Conservation (phyloP, 106 monocot genomes). For the Acanthochlamys bracteata region DNA sequence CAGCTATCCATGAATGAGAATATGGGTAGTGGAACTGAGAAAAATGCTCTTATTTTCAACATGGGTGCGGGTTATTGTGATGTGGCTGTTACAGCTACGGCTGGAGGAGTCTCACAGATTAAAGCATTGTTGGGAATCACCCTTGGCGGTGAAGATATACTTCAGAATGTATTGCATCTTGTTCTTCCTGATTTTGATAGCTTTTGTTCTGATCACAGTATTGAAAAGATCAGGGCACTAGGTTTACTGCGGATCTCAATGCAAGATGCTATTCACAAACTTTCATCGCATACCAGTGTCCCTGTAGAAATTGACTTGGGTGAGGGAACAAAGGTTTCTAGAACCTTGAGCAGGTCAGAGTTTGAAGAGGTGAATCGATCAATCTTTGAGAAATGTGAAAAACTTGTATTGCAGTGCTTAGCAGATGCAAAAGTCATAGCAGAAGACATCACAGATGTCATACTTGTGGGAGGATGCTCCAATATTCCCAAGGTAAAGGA, state of each 20-base stretch:
- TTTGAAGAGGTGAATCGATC: constrained; percentile 36
- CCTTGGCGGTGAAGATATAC: constrained; percentile 70
- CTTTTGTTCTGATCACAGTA: constrained; percentile 18
- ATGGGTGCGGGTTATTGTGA: constrained; percentile 88
- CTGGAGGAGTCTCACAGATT: constrained; percentile 75
- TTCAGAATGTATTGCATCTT: constrained; percentile 41
- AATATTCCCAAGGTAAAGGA: constrained; percentile 46
- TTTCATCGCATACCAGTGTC: constrained; percentile 34
- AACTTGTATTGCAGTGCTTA: constrained; percentile 41
- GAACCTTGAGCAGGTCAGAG: constrained; percentile 26
- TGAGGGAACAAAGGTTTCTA: constrained; percentile 21
- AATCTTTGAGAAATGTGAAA: constrained; percentile 50
- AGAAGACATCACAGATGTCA: constrained; percentile 55
- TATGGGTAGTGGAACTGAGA: constrained; percentile 57
- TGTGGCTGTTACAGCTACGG: constrained; percentile 60
- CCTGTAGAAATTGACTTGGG: constrained; percentile 41
- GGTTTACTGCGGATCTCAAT: constrained; percentile 30
- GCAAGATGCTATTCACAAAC: constrained; percentile 55
- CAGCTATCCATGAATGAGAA: constrained; percentile 22
- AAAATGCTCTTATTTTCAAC: constrained; percentile 69
- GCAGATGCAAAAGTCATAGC: constrained; percentile 46
- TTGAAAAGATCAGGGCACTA: constrained; percentile 32
- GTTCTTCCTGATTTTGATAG: constrained; percentile 45
- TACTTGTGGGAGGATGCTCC: constrained; percentile 72
- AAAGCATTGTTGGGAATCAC: constrained; percentile 42